These are phyloP conservation scores for Chaetothyriales sp. DNA, from an alignment of 2,329 filamentous ascomycete genomes.

Conservation along the genomic window DNA sequence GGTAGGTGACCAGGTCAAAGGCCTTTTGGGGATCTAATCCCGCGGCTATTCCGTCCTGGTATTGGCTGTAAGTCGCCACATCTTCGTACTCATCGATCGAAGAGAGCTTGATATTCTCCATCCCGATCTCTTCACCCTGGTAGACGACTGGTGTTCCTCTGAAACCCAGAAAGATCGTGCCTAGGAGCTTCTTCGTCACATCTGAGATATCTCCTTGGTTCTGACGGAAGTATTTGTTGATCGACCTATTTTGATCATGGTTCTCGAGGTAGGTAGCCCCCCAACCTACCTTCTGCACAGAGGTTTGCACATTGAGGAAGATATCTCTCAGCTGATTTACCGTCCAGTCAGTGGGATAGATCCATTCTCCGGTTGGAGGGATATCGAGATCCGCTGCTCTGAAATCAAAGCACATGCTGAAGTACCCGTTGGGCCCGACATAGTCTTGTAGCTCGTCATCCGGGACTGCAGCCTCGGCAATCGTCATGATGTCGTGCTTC, in stretches of 20 bases:
- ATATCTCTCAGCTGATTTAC: slow-evolving; percentile 32
- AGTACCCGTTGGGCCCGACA: not conserved
- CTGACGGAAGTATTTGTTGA: slow-evolving; percentile 37
- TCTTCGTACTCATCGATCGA: slow-evolving; percentile 26
- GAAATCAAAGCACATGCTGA: slow-evolving; percentile 59
- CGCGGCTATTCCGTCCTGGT: not conserved
- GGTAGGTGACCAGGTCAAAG: not conserved
- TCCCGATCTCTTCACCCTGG: slow-evolving; percentile 42
- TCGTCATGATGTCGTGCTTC: slow-evolving; percentile 37
- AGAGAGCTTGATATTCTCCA: slow-evolving; percentile 33
- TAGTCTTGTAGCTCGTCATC: slow-evolving; percentile 38
- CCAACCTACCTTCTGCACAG: slow-evolving; percentile 35
- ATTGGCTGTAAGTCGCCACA: not conserved
- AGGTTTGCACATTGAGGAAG: slow-evolving; percentile 44
- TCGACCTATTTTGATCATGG: slow-evolving; percentile 45
- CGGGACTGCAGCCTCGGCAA: slow-evolving; percentile 23
- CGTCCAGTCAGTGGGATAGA: not conserved
- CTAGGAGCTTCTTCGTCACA: slow-evolving; percentile 42
- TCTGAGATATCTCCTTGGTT: slow-evolving; percentile 28
- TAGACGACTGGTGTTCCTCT: slow-evolving; percentile 38
- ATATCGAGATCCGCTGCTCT: slow-evolving; percentile 29
- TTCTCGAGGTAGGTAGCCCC: slow-evolving; percentile 50
- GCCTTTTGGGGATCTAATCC: not conserved
- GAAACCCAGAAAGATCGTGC: slow-evolving; percentile 40
- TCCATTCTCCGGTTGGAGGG: slow-evolving; percentile 16